phyloP scores from a whole-genome alignment of 495 filamentous ascomycete species.

The Penicillium diatomitis region DNA sequence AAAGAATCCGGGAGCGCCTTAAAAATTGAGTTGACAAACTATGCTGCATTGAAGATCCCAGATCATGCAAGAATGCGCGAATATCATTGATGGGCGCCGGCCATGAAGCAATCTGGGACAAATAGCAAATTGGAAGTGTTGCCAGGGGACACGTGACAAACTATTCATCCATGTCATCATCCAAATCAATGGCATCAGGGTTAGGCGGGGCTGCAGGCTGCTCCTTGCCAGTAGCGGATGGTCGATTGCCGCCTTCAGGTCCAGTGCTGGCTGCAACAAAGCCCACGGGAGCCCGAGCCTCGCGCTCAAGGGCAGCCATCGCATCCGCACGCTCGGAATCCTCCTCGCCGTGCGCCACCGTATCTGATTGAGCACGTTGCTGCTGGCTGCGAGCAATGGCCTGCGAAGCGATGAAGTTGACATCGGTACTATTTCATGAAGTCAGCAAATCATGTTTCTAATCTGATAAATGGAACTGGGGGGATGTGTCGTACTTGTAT shows the following conservation, averaged over 20 bases:
- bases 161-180: slow-evolving; percentile 51
- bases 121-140: no score
- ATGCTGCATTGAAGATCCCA: no score
- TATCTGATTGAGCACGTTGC: slow-evolving; percentile 36
- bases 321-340: slow-evolving; percentile 62
- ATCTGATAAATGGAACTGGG: background rate
- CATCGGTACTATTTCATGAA: slow-evolving; percentile 59
- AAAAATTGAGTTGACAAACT: no score
- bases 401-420: slow-evolving; percentile 96
- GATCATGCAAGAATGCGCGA: no score
- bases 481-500: slow-evolving; percentile 60
- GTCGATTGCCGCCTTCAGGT: slow-evolving; percentile 61
- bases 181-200: slow-evolving; percentile 84
- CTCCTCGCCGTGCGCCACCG: slow-evolving; percentile 29
- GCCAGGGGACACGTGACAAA: no score
- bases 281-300: slow-evolving; percentile 78
- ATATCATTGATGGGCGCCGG: no score
- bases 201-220: slow-evolving; percentile 50
- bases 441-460: slow-evolving; percentile 9
- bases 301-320: slow-evolving; percentile 84
- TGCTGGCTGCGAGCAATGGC: slow-evolving; percentile 75
- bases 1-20: no score
- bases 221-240: slow-evolving; percentile 29
- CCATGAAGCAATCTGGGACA: no score
- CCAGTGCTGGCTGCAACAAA: slow-evolving; percentile 84